A percentile compares a stretch with the other conserved stretches of the same genome.
Conservation (phyloP, 352 stramenopile species). For the Phytopythium vexans region DNA sequence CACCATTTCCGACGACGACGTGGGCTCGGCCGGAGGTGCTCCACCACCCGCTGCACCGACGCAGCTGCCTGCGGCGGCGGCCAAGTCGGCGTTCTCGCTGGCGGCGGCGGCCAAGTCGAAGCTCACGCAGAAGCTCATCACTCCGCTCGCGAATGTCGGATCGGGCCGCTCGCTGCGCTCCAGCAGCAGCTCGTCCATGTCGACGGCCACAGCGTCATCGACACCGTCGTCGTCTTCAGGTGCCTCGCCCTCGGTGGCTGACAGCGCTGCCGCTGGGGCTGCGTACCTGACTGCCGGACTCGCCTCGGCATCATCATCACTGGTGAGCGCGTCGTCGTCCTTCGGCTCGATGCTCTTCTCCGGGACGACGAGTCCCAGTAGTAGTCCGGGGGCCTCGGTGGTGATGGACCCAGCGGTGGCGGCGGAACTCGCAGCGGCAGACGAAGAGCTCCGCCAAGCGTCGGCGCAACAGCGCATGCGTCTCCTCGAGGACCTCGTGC, state of each 20-base stretch:
- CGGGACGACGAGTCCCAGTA: constrained; percentile 17
- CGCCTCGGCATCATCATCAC: constrained; percentile 15
- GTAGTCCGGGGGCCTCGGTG: constrained; percentile 7
- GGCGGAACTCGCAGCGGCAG: constrained; percentile 9
- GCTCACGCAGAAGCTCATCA: constrained; percentile 51
- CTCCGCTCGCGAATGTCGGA: constrained; percentile 22
- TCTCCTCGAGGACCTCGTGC: constrained; percentile 70
- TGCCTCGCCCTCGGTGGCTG: neutral
- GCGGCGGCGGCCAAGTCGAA: constrained; percentile 46
- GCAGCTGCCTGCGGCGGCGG: constrained; percentile 12
- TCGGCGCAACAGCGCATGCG: constrained; percentile 66
- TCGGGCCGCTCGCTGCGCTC: constrained; percentile 2
- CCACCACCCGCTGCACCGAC: neutral
- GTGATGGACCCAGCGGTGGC: constrained; percentile 9
- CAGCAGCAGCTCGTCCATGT: constrained; percentile 6
- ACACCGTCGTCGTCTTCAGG: neutral
- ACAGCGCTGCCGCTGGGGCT: neutral
- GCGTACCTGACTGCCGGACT: constrained; percentile 19
- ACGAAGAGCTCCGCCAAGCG: constrained; percentile 44
- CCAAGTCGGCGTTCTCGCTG: constrained; percentile 49
- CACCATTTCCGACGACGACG: no score
- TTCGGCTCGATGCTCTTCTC: constrained; percentile 43
- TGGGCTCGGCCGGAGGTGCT: no score
- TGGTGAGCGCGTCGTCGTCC: constrained; percentile 37
- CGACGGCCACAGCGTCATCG: neutral